Evolutionary conservation across 306 rosid genomes (phyloP).

Genomic region (Quercus agrifolia): DNA sequence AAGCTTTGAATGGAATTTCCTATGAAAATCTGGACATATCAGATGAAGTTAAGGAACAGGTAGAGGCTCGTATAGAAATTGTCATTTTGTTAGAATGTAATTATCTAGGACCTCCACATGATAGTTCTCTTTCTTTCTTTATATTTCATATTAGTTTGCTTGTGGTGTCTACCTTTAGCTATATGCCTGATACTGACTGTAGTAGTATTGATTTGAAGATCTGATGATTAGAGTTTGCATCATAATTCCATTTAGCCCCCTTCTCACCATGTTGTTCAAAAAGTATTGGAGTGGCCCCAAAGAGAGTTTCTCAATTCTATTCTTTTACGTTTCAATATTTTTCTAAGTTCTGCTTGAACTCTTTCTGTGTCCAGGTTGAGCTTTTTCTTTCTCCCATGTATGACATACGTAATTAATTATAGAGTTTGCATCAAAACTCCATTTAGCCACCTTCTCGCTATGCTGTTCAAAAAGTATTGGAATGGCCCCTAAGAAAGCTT

Average conservation of each 20-base stretch:
- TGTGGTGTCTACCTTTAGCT: background rate
- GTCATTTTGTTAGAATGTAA: background rate
- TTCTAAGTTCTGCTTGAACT: slow-evolving; percentile 15
- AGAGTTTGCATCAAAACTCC: background rate
- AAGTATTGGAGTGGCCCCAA: background rate
- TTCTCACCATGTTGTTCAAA: background rate
- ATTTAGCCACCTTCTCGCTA: background rate
- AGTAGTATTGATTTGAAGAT: background rate
- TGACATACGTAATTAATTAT: background rate
- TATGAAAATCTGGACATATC: slow-evolving; percentile 80
- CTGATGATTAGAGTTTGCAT: background rate
- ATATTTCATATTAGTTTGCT: background rate
- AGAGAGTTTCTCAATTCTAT: background rate
- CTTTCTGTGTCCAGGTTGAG: slow-evolving; percentile 62
- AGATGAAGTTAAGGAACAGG: slow-evolving; percentile 99
- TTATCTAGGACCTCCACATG: background rate
- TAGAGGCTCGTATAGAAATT: slow-evolving; percentile 25
- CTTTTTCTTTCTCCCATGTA: slow-evolving; percentile 62
- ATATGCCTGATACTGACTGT: background rate
- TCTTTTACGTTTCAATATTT: background rate
- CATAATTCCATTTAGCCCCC: background rate
- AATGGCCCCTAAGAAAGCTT: background rate
- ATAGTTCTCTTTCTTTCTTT: background rate
- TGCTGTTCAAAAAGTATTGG: background rate
- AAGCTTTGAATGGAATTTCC: slow-evolving; percentile 66